phyloP scores from a whole-genome alignment of 1,139 yeast species.

The Hanseniaspora gamundiae region DNA sequence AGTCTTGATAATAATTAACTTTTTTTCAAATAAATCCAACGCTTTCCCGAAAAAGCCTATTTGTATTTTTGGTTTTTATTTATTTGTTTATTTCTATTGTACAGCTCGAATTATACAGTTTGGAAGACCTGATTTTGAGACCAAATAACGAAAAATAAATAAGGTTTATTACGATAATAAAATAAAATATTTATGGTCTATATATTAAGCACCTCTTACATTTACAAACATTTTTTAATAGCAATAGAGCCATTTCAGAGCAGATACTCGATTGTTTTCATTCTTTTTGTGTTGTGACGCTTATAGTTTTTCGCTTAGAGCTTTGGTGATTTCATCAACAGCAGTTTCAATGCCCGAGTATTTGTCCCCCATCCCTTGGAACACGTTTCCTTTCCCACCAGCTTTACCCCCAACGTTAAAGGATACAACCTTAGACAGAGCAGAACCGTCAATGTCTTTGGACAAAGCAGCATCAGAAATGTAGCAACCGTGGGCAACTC shows the following conservation, averaged over 20 bases:
- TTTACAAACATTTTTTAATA: no score
- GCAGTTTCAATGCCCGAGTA: slow-evolving; percentile 61
- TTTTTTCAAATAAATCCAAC: no score
- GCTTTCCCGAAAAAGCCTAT: neutral
- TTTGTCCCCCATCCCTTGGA: slow-evolving; percentile 94
- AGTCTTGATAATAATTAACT: no score
- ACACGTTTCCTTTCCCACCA: slow-evolving; percentile 95
- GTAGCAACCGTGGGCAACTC: slow-evolving; percentile 93
- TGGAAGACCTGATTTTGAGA: neutral
- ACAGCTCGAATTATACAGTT: neutral
- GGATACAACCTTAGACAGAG: slow-evolving; percentile 61
- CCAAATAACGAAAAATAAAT: no score
- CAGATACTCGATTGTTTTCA: neutral
- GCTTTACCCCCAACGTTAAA: slow-evolving; percentile 86
- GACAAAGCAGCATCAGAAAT: slow-evolving; percentile 60
- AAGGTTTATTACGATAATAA: no score
- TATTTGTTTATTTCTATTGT: no score
- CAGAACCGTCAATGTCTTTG: slow-evolving; percentile 66
- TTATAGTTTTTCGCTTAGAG: slow-evolving; percentile 44
- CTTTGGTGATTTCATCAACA: slow-evolving; percentile 48
- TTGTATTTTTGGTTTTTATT: neutral
- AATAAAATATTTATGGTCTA: no score
- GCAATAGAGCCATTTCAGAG: neutral
- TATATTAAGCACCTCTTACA: no score
- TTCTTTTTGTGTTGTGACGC: neutral